Evolutionary conservation across 257 asterid species (phyloP), one percentile per base, ranked within the genome.

Genomic region (Capsicum rhomboideum): DNA sequence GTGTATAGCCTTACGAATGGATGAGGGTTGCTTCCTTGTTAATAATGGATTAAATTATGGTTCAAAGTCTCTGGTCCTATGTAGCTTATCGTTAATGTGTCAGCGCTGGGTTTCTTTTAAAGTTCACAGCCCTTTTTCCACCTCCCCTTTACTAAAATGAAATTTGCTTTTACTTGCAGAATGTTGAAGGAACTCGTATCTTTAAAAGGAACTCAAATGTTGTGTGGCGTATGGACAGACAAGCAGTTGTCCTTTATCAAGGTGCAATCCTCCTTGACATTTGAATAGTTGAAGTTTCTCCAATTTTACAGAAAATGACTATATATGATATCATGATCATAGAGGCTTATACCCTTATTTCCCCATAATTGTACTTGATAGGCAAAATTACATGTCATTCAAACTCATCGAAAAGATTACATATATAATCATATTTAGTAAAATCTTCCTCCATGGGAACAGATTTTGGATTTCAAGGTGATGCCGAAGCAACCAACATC

Each of bases 401-500:
- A 58, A 34, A 80, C 54, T 80, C 42, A 26, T 54, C 8, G 10
- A 79, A 79, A 31, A 79, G 29, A 29, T 42, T 34, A 34, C 50
- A 31, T 55, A 12, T n/a, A 55, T 55, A 31, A 79, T 53, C 52
- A 55, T 20, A 31, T 11, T 58, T 58, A n/a, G 72, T 20, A 63
- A 80, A 6, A 46, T 34, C 55, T 58, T 58, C 40, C 1, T 40
- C 34, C 23, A 58, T 7, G 23, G 16, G 52, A 37, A 40, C 54
- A 16, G 10, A 80, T n/a, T 54, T 53, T 34, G 13, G 13, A 58
- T 58, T 71, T 86, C 83, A 86, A 40, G 75, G 31, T 68, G 89
- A 37, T 37, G 59, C 37, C 37, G 87, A 79, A 58, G 85, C 85
- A 9, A 52, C 58, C 85, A 87, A 75, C 78, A 61, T 71, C 86